These are phyloP conservation scores for Zoysia matrella DNA, from an alignment of 202 grass and related monocot genomes.

Conservation along the genomic window DNA sequence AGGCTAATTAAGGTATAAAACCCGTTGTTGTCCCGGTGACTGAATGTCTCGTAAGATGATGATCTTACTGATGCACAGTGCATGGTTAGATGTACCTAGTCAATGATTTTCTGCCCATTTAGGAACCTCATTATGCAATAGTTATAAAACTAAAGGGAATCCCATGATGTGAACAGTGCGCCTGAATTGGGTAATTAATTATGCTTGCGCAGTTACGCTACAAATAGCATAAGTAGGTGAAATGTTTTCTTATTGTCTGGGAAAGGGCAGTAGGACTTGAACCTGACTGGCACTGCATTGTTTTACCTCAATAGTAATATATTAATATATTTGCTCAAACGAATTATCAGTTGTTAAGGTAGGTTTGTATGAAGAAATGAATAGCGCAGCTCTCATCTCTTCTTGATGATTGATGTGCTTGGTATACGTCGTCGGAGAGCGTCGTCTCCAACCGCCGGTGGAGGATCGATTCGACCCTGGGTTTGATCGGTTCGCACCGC, in stretches of 20 bases:
- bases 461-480: too few species aligned
- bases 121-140: not conserved
- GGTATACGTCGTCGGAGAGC: too few species aligned
- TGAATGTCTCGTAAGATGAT: not conserved
- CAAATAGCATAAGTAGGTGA: not conserved
- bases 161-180: not conserved
- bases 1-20: conserved; percentile 29
- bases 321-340: not conserved
- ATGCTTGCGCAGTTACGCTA: too few species aligned
- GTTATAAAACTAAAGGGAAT: not conserved
- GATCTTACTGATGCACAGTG: not conserved
- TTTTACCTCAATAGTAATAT: not conserved
- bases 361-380: not conserved
- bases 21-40: not conserved
- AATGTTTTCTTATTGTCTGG: conserved; percentile 14
- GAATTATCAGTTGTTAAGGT: not conserved
- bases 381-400: not conserved
- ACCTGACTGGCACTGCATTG: not conserved
- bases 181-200: not conserved
- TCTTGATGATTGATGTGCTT: not conserved
- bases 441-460: too few species aligned
- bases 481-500: too few species aligned
- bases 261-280: not conserved
- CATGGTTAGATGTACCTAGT: conserved; percentile 21
- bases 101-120: conserved; percentile 4